Evolutionary conservation across 2,329 filamentous ascomycete genomes (phyloP).

Genomic region (Aureobasidium subglaciale): DNA sequence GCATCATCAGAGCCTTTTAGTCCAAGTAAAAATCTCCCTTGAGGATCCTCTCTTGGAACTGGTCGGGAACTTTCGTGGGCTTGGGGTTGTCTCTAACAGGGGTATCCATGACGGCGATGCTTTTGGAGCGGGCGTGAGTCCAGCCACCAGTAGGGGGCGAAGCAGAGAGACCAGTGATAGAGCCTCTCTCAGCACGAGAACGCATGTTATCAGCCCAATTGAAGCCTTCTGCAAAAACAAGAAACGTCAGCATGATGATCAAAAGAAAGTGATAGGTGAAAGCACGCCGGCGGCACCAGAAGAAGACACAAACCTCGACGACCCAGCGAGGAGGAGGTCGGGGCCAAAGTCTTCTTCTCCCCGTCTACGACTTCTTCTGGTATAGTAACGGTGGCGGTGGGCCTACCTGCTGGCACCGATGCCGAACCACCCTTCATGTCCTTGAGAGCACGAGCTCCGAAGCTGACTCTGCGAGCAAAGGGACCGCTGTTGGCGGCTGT

Average conservation of each 20-base stretch:
- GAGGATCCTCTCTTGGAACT: conserved; percentile 92
- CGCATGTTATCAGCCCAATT: conserved; percentile 97
- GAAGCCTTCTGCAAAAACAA: conserved; percentile 71
- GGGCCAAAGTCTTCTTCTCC: conserved; percentile 18
- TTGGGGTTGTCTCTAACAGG: conserved; percentile 53
- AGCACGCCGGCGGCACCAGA: conserved; percentile 44
- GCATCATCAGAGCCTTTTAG: conserved; percentile 32
- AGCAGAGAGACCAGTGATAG: conserved; percentile 42
- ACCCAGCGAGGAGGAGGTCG: conserved; percentile 30
- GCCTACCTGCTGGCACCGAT: conserved; percentile 53
- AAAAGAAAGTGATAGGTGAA: conserved; percentile 58
- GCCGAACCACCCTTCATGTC: conserved; percentile 60
- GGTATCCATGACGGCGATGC: conserved; percentile 54
- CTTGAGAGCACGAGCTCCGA: conserved; percentile 72
- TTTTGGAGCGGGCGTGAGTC: conserved; percentile 60
- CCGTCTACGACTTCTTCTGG: conserved; percentile 17
- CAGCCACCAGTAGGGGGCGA: conserved; percentile 26
- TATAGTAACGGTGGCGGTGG: conserved; percentile 34
- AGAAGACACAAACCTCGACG: conserved; percentile 26
- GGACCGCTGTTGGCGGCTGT: conserved; percentile 60
- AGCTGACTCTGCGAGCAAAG: conserved; percentile 80
- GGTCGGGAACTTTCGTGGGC: conserved; percentile 59
- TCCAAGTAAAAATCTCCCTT: conserved; percentile 99
- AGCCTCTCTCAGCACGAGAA: conserved; percentile 74
- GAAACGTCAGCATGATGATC: conserved; percentile 39